A percentile compares a stretch with the other conserved stretches of the same genome.
Evolutionary conservation across 352 stramenopile genomes (phyloP).

Genomic region (Detonula confervacea): DNA sequence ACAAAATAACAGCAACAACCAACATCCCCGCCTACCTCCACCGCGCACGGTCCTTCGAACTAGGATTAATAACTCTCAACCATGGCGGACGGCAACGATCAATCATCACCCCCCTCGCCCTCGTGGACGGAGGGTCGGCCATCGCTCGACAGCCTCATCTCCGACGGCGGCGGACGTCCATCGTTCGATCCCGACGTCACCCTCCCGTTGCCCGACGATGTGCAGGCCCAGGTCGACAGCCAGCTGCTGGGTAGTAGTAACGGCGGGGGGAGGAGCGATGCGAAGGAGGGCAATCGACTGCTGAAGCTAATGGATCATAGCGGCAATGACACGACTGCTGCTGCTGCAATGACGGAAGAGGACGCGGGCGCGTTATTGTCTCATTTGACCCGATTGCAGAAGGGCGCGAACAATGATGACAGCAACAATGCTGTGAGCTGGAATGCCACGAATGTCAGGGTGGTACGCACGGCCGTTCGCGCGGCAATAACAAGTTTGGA

Average conservation of each 20-base stretch:
- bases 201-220: neutral
- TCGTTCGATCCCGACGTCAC: neutral
- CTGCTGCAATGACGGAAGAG: neutral
- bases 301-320: too few relatives aligned
- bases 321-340: neutral
- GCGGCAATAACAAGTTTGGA: slow-evolving; percentile 10
- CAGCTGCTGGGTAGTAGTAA: neutral
- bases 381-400: neutral
- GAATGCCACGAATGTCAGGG: neutral
- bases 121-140: too few relatives aligned
- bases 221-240: neutral
- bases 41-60: too few relatives aligned
- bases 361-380: neutral
- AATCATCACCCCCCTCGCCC: too few relatives aligned
- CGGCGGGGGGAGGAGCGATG: neutral
- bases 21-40: too few relatives aligned
- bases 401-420: neutral
- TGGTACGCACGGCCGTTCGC: neutral
- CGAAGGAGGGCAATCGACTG: neutral
- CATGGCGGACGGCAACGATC: too few relatives aligned
- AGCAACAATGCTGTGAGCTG: neutral
- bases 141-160: too few relatives aligned
- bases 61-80: too few relatives aligned
- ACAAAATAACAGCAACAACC: too few relatives aligned
- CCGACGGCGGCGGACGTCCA: too few relatives aligned